A percentile compares a stretch with the other conserved stretches of the same genome.
These are phyloP conservation scores for Microsporum ferrugineum DNA, from an alignment of 2,329 filamentous ascomycete species.

Conservation along the genomic window DNA sequence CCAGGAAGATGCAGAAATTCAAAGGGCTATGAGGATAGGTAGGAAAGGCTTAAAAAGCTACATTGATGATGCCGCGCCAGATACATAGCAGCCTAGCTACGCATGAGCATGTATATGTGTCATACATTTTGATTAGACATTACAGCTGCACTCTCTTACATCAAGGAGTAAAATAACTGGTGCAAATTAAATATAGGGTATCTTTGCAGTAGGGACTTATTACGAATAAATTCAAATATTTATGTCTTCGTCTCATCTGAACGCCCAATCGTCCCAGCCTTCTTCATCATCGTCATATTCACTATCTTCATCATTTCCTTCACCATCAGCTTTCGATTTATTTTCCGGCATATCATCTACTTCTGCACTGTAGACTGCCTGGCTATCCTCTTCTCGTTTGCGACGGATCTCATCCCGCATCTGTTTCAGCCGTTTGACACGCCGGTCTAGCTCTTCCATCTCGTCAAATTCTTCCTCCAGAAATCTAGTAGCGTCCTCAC, in stretches of 20 bases:
- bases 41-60: conserved; percentile 33
- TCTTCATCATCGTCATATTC: conserved; percentile 27
- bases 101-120: neutral
- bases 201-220: neutral
- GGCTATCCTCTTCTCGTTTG: conserved; percentile 25
- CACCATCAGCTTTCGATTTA: conserved; percentile 50
- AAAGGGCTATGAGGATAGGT: conserved; percentile 33
- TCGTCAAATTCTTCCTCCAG: conserved; percentile 70
- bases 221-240: neutral
- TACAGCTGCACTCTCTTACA: neutral
- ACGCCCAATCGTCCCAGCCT: conserved; percentile 37
- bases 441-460: conserved; percentile 66
- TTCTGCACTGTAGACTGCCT: conserved; percentile 21
- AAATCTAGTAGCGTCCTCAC: conserved; percentile 62
- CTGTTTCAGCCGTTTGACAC: conserved; percentile 57
- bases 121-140: neutral
- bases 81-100: neutral
- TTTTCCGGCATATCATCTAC: conserved; percentile 30
- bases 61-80: neutral
- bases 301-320: conserved; percentile 22
- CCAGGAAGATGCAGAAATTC: conserved; percentile 35
- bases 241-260: conserved; percentile 10
- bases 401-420: conserved; percentile 54
- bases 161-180: neutral
- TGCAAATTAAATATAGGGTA: neutral